Evolutionary conservation across 768 basidiomycete genomes (phyloP).

Genomic region (Naganishia vishniacii): DNA sequence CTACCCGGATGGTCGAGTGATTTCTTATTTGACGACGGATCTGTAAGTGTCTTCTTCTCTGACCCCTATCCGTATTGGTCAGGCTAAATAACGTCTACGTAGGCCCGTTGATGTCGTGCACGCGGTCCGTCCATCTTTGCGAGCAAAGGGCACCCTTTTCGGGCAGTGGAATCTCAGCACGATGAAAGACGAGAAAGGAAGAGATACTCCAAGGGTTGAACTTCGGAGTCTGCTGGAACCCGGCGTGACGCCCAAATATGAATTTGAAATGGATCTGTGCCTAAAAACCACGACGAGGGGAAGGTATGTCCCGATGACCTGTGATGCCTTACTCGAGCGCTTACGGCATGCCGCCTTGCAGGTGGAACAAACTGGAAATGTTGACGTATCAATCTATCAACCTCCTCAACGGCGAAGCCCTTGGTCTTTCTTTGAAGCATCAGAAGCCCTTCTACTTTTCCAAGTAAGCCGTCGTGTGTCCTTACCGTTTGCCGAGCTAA

Average conservation of each 20-base stretch:
- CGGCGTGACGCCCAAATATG: slow-evolving; percentile 42
- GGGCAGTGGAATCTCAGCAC: slow-evolving; percentile 38
- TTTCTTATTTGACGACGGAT: slow-evolving; percentile 78
- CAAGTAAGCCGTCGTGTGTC: slow-evolving; percentile 54
- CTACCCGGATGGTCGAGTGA: slow-evolving; percentile 75
- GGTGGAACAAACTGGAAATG: slow-evolving; percentile 63
- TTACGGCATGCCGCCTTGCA: not conserved
- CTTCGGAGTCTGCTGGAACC: slow-evolving; percentile 43
- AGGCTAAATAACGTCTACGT: not conserved
- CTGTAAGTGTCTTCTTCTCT: slow-evolving; percentile 33
- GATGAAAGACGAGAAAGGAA: slow-evolving; percentile 14
- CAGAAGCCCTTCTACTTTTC: slow-evolving; percentile 93
- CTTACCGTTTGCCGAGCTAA: not conserved
- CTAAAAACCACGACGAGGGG: slow-evolving; percentile 64
- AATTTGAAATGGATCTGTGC: slow-evolving; percentile 47
- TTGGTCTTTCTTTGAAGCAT: slow-evolving; percentile 67
- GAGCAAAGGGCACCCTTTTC: slow-evolving; percentile 54
- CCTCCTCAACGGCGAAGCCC: slow-evolving; percentile 66
- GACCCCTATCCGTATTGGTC: not conserved
- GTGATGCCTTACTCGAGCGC: slow-evolving; percentile 57
- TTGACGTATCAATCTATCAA: slow-evolving; percentile 68
- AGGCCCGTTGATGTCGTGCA: slow-evolving; percentile 60
- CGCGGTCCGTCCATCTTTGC: slow-evolving; percentile 65
- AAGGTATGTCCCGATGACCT: slow-evolving; percentile 19
- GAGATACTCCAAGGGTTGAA: slow-evolving; percentile 24